Evolutionary conservation across 768 basidiomycete species (phyloP), one percentile per base, ranked within the genome.

Genomic region (Dentipellis fragilis): DNA sequence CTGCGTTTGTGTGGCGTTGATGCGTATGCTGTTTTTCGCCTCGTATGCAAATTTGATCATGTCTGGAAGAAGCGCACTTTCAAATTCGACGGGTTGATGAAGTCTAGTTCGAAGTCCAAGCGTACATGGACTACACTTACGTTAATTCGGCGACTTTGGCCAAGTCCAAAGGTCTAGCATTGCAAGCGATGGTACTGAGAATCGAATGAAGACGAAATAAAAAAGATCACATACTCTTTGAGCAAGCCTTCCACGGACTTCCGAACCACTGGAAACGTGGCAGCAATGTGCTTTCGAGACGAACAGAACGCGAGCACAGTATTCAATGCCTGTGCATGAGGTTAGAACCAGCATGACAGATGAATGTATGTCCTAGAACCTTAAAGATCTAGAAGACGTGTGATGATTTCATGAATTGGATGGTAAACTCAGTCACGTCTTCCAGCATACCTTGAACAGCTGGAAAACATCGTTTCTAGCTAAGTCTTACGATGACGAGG

Each of bases 281-380:
- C 84, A 7, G 89, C 87, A 36, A 94, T 68, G 59, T 88, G 81
- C 60, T 89, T 87, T 58, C 89, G 77, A 0, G 89, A 84, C 2
- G 89, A 87, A 39, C 91, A 78, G 64, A 95, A 95, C 0, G 87
- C 91, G 40, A 93, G 77, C 4, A 95, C 89, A 12, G 91, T 90
- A 62, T 93, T 94, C 49, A 94, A 72, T 10, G 91, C 89, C 89
- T 94, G 51, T 17, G 7, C 17, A 34, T 16, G 29, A 17, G 2
- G 19, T 22, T 22, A 14, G 14, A 0, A 23, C 5, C 10, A 49
- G n/a, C 19, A 49, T 11, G 17, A 16, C 22, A 34, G 8, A 23
- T 4, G 19, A 1, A 49, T 16, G 29, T 23, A 21, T 21, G 2
- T 10, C 16, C 1, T 23, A 14, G 2, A 22, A 49, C 48, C 48